Conservation (phyloP, 352 stramenopile genomes). For the Pythium volutum region DNA sequence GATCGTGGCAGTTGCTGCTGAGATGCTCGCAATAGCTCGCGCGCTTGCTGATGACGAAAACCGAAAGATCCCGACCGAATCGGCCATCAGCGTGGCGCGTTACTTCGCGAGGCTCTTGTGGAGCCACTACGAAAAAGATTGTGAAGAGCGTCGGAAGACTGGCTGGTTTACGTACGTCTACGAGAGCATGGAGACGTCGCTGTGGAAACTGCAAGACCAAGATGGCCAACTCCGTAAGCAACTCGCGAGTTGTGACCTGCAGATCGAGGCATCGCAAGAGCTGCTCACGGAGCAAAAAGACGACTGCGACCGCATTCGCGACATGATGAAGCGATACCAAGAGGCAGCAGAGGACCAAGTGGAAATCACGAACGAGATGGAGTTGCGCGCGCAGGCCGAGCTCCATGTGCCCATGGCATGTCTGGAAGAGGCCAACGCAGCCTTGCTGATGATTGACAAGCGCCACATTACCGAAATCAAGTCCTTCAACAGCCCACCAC, state of each 20-base stretch:
- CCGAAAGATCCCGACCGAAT: conserved; percentile 10
- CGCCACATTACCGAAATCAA: conserved; percentile 83
- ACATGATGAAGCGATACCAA: conserved; percentile 64
- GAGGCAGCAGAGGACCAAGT: conserved; percentile 58
- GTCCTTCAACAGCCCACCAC: conserved; percentile 70
- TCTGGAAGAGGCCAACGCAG: conserved; percentile 65
- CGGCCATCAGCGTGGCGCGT: conserved; percentile 4
- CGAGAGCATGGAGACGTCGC: conserved; percentile 28
- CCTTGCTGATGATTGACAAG: conserved; percentile 61
- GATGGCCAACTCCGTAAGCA: conserved; percentile 24
- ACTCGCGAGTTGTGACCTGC: conserved; percentile 18
- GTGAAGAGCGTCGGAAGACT: conserved; percentile 10
- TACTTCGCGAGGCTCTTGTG: conserved; percentile 27
- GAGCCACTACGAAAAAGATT: conserved; percentile 15
- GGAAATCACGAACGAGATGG: conserved; percentile 58
- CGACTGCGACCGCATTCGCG: conserved; percentile 41
- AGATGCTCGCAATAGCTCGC: conserved; percentile 22
- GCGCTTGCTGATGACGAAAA: conserved; percentile 2
- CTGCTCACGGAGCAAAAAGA: conserved; percentile 38
- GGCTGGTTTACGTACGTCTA: conserved; percentile 31
- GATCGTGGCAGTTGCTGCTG: conserved; percentile 21
- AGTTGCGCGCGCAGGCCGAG: conserved; percentile 48
- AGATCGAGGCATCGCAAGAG: conserved; percentile 31
- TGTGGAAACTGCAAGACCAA: conserved; percentile 39
- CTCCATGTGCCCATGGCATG: conserved; percentile 56